phyloP scores from a whole-genome alignment of 2,329 filamentous ascomycete genomes.

The Metarhizium anisopliae region DNA sequence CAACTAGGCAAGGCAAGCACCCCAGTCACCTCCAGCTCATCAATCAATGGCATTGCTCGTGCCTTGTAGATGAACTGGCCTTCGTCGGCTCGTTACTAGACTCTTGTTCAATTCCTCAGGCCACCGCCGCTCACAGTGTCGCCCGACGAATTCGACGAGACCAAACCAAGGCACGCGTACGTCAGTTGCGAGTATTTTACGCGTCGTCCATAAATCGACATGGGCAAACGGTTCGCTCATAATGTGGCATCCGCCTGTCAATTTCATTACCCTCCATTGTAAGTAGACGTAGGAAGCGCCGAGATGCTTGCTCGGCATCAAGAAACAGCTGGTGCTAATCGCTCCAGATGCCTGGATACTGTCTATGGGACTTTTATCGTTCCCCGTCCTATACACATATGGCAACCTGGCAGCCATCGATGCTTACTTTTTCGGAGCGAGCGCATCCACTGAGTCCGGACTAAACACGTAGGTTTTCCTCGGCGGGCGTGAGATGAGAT shows the following conservation, averaged over 20 bases:
- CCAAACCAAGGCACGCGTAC: no score
- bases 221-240: not conserved
- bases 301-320: no score
- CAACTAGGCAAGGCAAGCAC: no score
- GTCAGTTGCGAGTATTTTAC: no score
- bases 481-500: not conserved
- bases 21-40: no score
- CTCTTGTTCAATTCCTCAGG: no score
- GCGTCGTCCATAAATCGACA: not conserved
- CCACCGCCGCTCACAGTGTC: no score
- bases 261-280: not conserved
- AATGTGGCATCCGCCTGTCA: not conserved
- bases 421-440: constrained; percentile 42
- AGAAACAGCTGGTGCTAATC: not conserved
- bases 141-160: no score
- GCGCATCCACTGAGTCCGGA: constrained; percentile 40
- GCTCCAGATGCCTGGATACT: constrained; percentile 1
- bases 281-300: not conserved
- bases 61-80: no score
- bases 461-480: constrained; percentile 34
- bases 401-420: constrained; percentile 26
- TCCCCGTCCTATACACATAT: constrained; percentile 2
- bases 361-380: constrained; percentile 2
- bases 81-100: no score
- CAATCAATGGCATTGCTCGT: no score